Conservation (phyloP, 352 stramenopile genomes). For the Pythium grandisporangium region DNA sequence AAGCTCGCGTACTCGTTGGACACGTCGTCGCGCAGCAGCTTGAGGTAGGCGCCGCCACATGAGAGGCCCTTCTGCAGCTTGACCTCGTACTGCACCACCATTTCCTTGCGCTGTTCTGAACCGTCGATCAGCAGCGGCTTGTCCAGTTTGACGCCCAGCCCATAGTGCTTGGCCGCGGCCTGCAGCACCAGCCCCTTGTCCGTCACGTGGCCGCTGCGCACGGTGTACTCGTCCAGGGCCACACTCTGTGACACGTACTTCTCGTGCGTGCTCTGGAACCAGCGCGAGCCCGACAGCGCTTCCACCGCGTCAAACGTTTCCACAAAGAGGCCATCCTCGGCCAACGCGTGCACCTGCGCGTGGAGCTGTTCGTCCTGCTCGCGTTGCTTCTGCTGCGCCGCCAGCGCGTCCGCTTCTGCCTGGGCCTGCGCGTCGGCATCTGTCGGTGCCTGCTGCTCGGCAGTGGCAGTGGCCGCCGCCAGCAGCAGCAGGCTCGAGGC, state of each 20-base stretch:
- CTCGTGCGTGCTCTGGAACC: conserved; percentile 76
- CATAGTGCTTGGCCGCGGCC: conserved; percentile 67
- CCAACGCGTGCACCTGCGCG: conserved; percentile 40
- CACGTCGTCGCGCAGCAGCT: conserved; percentile 78
- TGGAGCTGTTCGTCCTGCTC: conserved; percentile 17
- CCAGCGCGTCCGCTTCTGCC: conserved; percentile 1
- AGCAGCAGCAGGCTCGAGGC: conserved; percentile 31
- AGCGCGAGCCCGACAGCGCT: conserved; percentile 51
- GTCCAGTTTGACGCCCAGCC: conserved; percentile 62
- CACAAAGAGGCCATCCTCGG: conserved; percentile 50
- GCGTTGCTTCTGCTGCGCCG: conserved; percentile 11
- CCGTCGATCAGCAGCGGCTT: conserved; percentile 57
- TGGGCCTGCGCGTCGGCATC: conserved; percentile 5
- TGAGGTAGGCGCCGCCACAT: conserved; percentile 92
- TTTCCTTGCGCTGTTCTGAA: conserved; percentile 59
- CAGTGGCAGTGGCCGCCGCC: conserved; percentile 10
- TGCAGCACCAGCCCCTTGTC: conserved; percentile 72
- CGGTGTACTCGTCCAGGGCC: conserved; percentile 49
- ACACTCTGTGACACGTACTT: conserved; percentile 76
- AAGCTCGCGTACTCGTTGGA: conserved; percentile 49
- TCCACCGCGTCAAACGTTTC: conserved; percentile 69
- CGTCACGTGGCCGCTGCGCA: conserved; percentile 38
- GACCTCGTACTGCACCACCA: conserved; percentile 94
- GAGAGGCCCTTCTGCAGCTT: conserved; percentile 87
- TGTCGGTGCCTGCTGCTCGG: not conserved